Conservation (phyloP, 2,329 filamentous ascomycete species). For the Sporothrix sp. region DNA sequence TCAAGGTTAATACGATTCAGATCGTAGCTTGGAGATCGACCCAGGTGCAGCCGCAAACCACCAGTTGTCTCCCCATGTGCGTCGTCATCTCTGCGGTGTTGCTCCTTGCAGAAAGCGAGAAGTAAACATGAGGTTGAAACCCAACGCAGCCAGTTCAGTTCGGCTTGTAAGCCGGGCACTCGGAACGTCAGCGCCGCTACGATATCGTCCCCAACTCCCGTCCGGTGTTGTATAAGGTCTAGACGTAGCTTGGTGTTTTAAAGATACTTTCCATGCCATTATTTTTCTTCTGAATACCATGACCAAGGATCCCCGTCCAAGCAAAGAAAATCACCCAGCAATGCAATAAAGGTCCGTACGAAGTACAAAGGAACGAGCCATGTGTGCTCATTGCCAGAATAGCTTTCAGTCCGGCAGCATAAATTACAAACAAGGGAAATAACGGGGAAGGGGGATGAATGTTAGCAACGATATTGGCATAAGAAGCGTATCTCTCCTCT, state of each 20-base stretch:
- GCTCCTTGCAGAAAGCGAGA: not conserved
- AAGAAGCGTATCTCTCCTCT: not conserved
- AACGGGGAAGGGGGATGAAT: no score
- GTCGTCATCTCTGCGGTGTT: not conserved
- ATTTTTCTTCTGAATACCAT: constrained; percentile 2
- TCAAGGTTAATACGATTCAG: no score
- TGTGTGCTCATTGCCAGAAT: no score
- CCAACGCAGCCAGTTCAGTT: not conserved
- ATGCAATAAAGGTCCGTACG: not conserved
- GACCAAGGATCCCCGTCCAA: not conserved
- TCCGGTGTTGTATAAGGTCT: not conserved
- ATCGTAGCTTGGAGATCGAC: no score
- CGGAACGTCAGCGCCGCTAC: constrained; percentile 9
- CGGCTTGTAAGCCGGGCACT: not conserved
- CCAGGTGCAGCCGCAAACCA: no score
- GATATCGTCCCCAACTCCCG: not conserved
- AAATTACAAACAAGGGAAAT: no score
- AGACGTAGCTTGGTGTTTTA: no score
- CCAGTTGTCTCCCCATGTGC: not conserved
- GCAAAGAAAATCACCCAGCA: not conserved
- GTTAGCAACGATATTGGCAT: no score
- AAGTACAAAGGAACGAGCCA: no score
- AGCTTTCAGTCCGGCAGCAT: no score
- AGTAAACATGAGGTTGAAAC: not conserved
- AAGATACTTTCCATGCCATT: no score